Conservation (phyloP, 257 asterid species). For the Thymus quinquecostatus region DNA sequence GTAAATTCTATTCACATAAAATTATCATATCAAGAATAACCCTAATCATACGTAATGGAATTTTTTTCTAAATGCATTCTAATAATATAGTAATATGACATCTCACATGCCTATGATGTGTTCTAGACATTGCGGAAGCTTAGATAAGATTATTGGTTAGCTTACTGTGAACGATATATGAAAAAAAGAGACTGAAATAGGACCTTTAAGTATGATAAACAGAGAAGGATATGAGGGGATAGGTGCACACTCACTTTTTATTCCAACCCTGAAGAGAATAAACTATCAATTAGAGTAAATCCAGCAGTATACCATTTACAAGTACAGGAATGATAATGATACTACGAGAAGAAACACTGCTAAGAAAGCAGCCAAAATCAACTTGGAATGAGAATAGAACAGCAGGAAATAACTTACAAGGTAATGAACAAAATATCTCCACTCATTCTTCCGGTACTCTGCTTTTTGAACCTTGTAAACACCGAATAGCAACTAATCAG, state of each 20-base stretch:
- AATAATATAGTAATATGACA: neutral
- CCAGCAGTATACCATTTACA: constrained; percentile 13
- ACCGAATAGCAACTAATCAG: constrained; percentile 32
- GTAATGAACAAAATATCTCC: constrained; percentile 95
- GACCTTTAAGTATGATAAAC: constrained; percentile 21
- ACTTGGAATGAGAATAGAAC: constrained; percentile 12
- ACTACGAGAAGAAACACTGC: neutral
- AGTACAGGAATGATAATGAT: neutral
- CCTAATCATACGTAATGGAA: neutral
- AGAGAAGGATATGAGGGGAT: constrained; percentile 24
- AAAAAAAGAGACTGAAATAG: constrained; percentile 20
- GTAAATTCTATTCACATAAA: constrained; percentile 6
- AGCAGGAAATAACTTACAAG: constrained; percentile 61
- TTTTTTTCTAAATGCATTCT: constrained; percentile 12
- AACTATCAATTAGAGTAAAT: constrained; percentile 26
- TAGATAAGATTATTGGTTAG: neutral
- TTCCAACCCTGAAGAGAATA: constrained; percentile 88
- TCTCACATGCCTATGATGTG: neutral
- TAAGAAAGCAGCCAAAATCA: constrained; percentile 6
- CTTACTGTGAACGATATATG: neutral
- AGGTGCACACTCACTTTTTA: constrained; percentile 76
- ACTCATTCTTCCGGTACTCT: constrained; percentile 80
- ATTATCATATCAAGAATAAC: neutral
- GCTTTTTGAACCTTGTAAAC: constrained; percentile 81
- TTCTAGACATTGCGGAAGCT: neutral